Base-by-base conservation (phyloP, 192 early-diverging fungal species). In the Entomortierella lignicola region DNA sequence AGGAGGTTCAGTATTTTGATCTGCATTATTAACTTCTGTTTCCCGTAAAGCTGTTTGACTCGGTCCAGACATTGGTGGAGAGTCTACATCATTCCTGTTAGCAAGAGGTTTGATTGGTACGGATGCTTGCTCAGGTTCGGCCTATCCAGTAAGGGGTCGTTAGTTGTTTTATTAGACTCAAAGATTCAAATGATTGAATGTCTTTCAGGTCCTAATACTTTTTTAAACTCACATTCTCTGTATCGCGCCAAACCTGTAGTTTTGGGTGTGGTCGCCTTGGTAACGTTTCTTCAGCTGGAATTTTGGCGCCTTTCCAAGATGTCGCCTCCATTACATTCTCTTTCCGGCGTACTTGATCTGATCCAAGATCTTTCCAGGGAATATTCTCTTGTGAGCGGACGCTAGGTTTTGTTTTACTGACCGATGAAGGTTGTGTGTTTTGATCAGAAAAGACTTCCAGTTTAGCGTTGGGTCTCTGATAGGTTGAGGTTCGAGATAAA, bases 281-380 rank as follows among this genome's bases (percentile, higher is more conserved):
- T 42, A 66, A 25, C 8, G 72, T 41, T 15, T 60, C 64, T 20
- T 74, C 52, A 21, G 58, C 48, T 8, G 84, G 83, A 0, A 94
- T 64, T 7, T 65, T 92, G 15, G 85, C 75, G 0, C 89, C 90
- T 55, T 83, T 86, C 93, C 91, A 94, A 31, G 69, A 59, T 12
- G 80, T 82, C 5, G 88, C 72, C 47, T 94, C 90, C 6, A 60
- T 74, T 8, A 87, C 47, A 67, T 94, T 93, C 75, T 95, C 93
- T 75, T 94, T 94, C n/a, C 85, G 80, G 8, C 89, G 77, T 18
- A 85, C 69, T 25, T 81, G 77, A 25, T 88, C 80, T 1, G 90
- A 83, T 7, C 91, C 91, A 42, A 87, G 85, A 37, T 92, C 91
- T 1, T 25, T 55, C 93, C 92, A 93, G 11, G 82, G 62, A 8